A percentile compares a stretch with the other conserved stretches of the same genome.
Conservation (phyloP, 345 rosid genomes). For the Eucalyptus pumila region DNA sequence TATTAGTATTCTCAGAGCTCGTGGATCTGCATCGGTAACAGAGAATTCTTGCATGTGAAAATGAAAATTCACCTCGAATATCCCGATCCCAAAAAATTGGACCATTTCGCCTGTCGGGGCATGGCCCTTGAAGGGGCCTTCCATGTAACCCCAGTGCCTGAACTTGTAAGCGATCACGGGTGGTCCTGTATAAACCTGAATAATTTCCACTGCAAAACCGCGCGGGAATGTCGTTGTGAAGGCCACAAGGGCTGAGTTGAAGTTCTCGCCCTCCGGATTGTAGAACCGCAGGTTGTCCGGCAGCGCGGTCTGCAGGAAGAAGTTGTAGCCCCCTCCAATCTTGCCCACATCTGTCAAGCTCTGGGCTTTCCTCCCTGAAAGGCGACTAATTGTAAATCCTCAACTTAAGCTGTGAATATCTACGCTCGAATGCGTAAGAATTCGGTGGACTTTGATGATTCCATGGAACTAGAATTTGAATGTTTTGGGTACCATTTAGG, state of each 20-base stretch:
- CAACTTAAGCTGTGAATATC: background rate
- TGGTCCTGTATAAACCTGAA: conserved; percentile 48
- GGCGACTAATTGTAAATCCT: background rate
- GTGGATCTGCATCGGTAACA: background rate
- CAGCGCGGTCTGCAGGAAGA: conserved; percentile 36
- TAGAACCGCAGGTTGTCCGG: conserved; percentile 27
- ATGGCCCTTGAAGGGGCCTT: conserved; percentile 62
- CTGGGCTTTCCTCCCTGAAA: conserved; percentile 30
- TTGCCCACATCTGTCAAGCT: conserved; percentile 18
- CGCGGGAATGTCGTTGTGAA: conserved; percentile 46
- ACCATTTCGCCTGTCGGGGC: conserved; percentile 45
- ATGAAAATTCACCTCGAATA: conserved; percentile 11
- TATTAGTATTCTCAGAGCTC: background rate
- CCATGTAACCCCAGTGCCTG: conserved; percentile 71
- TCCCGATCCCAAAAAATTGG: conserved; percentile 18
- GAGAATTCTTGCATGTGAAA: background rate
- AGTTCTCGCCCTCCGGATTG: conserved; percentile 17
- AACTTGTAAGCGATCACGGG: conserved; percentile 48
- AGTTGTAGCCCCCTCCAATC: conserved; percentile 54
- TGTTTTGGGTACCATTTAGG: conserved; percentile 25
- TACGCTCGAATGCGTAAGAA: background rate
- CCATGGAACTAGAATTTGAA: too few relatives aligned
- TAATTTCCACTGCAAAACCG: conserved; percentile 51
- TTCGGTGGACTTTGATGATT: background rate
- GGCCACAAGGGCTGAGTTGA: conserved; percentile 7